Conservation (phyloP, 805 yeast genomes). For the Helenozyma rhizophorensis region DNA sequence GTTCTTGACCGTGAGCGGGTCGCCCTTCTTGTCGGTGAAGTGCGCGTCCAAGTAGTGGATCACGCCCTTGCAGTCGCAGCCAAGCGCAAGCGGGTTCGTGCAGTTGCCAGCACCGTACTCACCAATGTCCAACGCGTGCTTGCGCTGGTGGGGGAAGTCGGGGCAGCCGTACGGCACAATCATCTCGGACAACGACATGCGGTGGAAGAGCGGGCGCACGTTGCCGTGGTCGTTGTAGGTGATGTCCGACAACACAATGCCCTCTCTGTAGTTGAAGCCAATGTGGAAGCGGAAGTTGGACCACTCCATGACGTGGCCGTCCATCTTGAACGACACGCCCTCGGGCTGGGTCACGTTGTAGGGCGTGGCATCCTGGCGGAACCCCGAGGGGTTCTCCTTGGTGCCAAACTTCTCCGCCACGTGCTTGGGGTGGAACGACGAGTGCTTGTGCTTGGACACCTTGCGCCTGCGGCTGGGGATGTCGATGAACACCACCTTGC, state of each 20-base stretch:
- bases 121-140: conserved; percentile 83
- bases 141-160: conserved; percentile 76
- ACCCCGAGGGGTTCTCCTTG: conserved; percentile 40
- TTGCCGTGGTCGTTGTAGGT: conserved; percentile 72
- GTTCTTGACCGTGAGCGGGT: conserved; percentile 65
- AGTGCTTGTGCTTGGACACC: conserved; percentile 61
- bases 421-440: conserved; percentile 67
- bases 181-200: conserved; percentile 77
- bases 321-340: conserved; percentile 73
- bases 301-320: conserved; percentile 70
- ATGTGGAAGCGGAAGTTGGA: conserved; percentile 72
- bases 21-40: conserved; percentile 64
- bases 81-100: conserved; percentile 73
- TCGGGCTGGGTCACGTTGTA: conserved; percentile 73
- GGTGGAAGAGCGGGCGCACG: conserved; percentile 69
- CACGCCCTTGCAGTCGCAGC: conserved; percentile 84
- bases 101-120: conserved; percentile 86
- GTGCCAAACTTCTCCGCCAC: conserved; percentile 57
- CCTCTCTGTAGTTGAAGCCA: conserved; percentile 85
- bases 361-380: conserved; percentile 62
- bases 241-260: conserved; percentile 72
- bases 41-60: conserved; percentile 82
- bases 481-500: conserved; percentile 68
- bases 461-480: conserved; percentile 73
- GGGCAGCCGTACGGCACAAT: conserved; percentile 83